phyloP scores from a whole-genome alignment of 2,329 filamentous ascomycete genomes.

The Neonectria faginata region DNA sequence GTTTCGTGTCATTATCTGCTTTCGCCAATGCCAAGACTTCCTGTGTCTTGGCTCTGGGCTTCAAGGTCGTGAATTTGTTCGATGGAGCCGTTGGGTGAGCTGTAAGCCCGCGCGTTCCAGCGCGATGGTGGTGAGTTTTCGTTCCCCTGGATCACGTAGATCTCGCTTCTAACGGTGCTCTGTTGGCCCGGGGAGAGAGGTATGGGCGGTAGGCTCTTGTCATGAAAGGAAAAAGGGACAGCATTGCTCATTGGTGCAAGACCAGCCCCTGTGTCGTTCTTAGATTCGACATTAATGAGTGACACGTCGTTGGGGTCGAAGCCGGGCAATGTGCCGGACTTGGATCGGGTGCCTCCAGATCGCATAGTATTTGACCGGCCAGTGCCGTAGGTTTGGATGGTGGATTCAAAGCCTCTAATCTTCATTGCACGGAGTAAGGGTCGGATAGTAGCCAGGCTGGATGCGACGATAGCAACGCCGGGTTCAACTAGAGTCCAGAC shows the following conservation, averaged over 20 bases:
- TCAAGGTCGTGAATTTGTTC: slow-evolving; percentile 50
- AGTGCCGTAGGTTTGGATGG: slow-evolving; percentile 50
- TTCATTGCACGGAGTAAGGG: slow-evolving; percentile 63
- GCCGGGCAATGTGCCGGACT: slow-evolving; percentile 36
- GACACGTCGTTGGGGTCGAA: slow-evolving; percentile 53
- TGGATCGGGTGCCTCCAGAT: slow-evolving; percentile 41
- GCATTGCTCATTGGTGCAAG: slow-evolving; percentile 24
- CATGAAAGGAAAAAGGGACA: slow-evolving; percentile 39
- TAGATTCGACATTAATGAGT: slow-evolving; percentile 45
- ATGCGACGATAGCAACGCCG: slow-evolving; percentile 65
- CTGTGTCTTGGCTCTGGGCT: slow-evolving; percentile 48
- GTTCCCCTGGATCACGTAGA: slow-evolving; percentile 52
- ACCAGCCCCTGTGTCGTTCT: slow-evolving; percentile 24
- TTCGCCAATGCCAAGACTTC: slow-evolving; percentile 27
- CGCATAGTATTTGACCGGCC: slow-evolving; percentile 43
- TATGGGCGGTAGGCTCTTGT: slow-evolving; percentile 31
- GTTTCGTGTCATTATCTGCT: slow-evolving; percentile 27
- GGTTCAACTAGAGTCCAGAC: slow-evolving; percentile 69
- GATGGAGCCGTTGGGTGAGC: slow-evolving; percentile 38
- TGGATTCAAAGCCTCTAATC: slow-evolving; percentile 60
- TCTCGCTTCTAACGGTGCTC: slow-evolving; percentile 49
- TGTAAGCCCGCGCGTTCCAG: slow-evolving; percentile 38
- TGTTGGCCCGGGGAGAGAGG: slow-evolving; percentile 33
- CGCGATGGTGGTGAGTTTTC: slow-evolving; percentile 36
- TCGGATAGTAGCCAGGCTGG: slow-evolving; percentile 66